Conservation (phyloP, 2,329 filamentous ascomycete genomes). For the Botrytis hyacinthi region DNA sequence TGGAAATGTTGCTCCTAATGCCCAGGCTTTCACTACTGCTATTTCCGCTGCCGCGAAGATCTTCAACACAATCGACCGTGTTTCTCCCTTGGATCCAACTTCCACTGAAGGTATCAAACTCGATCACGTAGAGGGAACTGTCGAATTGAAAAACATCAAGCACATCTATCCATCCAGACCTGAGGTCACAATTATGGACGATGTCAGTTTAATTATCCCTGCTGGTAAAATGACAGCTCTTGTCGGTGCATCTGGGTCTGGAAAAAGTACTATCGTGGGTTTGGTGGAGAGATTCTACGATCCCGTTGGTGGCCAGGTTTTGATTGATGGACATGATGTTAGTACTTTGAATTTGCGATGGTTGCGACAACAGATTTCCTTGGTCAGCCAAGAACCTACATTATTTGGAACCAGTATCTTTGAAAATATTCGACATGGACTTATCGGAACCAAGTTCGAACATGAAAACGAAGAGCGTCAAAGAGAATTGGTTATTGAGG, state of each 20-base stretch:
- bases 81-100: slow-evolving; percentile 78
- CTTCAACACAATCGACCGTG: slow-evolving; percentile 86
- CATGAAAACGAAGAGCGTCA: slow-evolving; percentile 65
- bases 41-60: slow-evolving; percentile 88
- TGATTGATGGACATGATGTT: slow-evolving; percentile 81
- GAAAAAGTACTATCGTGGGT: slow-evolving; percentile 92
- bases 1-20: slow-evolving; percentile 81
- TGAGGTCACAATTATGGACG: slow-evolving; percentile 84
- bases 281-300: slow-evolving; percentile 93
- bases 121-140: slow-evolving; percentile 69
- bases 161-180: slow-evolving; percentile 94
- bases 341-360: slow-evolving; percentile 80
- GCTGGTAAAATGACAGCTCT: slow-evolving; percentile 90
- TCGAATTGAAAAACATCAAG: slow-evolving; percentile 79
- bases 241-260: slow-evolving; percentile 90
- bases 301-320: slow-evolving; percentile 74
- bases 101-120: slow-evolving; percentile 69
- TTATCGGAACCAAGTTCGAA: slow-evolving; percentile 81
- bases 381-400: slow-evolving; percentile 91
- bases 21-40: slow-evolving; percentile 81
- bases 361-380: slow-evolving; percentile 86
- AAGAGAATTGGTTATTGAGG: slow-evolving; percentile 69
- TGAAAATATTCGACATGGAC: slow-evolving; percentile 84
- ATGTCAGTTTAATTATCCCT: slow-evolving; percentile 75
- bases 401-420: slow-evolving; percentile 88